Conservation (phyloP, 108 stramenopile genomes). For the Seminavis robusta region DNA sequence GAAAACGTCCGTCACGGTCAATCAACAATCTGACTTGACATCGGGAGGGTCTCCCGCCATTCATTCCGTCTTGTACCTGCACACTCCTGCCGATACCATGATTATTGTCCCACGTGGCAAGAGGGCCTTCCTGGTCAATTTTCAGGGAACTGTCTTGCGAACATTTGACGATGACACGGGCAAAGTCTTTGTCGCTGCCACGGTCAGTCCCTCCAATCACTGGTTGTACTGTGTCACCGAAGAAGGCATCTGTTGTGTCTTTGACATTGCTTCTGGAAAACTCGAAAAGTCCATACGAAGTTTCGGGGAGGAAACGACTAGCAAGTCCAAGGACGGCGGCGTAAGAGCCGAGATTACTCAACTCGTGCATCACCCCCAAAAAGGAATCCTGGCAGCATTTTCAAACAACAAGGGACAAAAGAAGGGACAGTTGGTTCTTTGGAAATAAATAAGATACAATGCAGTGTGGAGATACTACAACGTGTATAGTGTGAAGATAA, state of each 20-base stretch:
- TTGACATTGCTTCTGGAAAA: conserved; percentile 50
- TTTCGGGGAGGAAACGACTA: conserved; percentile 44
- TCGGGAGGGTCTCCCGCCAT: background rate
- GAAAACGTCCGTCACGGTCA: conserved; percentile 19
- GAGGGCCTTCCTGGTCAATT: conserved; percentile 57
- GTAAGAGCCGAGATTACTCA: conserved; percentile 50
- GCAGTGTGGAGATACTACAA: too few relatives aligned
- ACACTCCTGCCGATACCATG: conserved; percentile 53
- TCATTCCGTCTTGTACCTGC: conserved; percentile 50
- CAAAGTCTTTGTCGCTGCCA: conserved; percentile 52
- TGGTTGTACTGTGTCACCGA: conserved; percentile 59
- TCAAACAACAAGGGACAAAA: conserved; percentile 78
- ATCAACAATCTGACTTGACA: background rate
- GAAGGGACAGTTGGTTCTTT: conserved; percentile 64
- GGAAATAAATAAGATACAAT: conserved; percentile 63
- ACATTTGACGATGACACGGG: conserved; percentile 31
- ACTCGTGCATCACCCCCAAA: conserved; percentile 68
- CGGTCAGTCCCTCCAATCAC: conserved; percentile 56
- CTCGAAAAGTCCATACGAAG: conserved; percentile 48
- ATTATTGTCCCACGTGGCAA: conserved; percentile 63
- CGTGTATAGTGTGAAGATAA: too few relatives aligned
- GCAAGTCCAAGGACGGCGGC: conserved; percentile 22
- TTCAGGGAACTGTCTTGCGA: conserved; percentile 48
- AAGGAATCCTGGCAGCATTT: conserved; percentile 59
- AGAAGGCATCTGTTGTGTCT: conserved; percentile 65